Evolutionary conservation across 768 basidiomycete species (phyloP).

Genomic region (Sutorius australiensis): DNA sequence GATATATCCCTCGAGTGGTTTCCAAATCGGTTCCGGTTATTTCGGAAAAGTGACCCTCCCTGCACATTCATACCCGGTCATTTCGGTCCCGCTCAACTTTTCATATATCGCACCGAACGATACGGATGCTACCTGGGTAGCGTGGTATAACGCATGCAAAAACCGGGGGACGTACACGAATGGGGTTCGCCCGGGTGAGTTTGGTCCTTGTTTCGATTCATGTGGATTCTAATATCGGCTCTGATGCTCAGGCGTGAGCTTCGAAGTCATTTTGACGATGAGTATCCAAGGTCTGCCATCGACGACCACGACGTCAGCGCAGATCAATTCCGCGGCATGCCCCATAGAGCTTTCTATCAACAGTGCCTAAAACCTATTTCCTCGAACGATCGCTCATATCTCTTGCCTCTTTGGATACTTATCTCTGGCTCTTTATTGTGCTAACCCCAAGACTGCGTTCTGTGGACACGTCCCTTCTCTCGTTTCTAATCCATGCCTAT

Average conservation of each 20-base stretch:
- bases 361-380: constrained; percentile 38
- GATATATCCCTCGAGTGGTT: constrained; percentile 63
- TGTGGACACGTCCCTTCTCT: constrained; percentile 9
- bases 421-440: constrained; percentile 2
- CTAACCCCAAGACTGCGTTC: constrained; percentile 3
- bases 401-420: constrained; percentile 11
- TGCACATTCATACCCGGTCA: constrained; percentile 59
- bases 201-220: background rate
- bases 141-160: constrained; percentile 77
- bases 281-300: constrained; percentile 64
- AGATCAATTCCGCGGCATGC: constrained; percentile 58
- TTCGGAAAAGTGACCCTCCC: constrained; percentile 56
- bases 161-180: constrained; percentile 47
- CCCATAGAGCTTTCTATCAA: constrained; percentile 63
- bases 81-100: constrained; percentile 79
- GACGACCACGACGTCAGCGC: constrained; percentile 49
- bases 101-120: constrained; percentile 76
- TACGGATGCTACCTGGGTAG: constrained; percentile 78
- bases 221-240: background rate
- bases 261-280: constrained; percentile 64
- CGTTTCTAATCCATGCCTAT: background rate
- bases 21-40: constrained; percentile 65
- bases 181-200: constrained; percentile 61
- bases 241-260: constrained; percentile 42
- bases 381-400: background rate